A percentile compares a stretch with the other conserved stretches of the same genome.
Conservation (phyloP, 2,329 filamentous ascomycete genomes). For the Metarhizium album region DNA sequence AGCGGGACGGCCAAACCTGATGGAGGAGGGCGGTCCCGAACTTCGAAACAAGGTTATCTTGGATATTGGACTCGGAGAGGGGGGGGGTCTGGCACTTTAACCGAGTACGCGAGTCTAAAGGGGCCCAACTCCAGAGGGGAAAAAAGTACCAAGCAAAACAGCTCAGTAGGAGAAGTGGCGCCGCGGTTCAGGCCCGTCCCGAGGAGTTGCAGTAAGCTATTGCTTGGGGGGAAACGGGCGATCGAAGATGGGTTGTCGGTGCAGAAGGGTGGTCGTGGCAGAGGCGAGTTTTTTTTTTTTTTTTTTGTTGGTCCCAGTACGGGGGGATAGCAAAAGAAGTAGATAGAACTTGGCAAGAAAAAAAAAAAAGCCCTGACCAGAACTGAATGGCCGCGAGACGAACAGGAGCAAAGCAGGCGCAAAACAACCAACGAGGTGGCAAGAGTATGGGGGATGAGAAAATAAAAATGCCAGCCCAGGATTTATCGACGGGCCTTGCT, state of each 20-base stretch:
- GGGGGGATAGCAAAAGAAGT: background rate
- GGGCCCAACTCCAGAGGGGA: background rate
- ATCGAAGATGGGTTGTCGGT: background rate
- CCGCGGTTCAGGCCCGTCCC: conserved; percentile 3
- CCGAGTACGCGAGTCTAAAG: conserved; percentile 19
- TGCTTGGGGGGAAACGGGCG: background rate
- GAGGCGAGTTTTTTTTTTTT: background rate
- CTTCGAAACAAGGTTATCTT: conserved; percentile 31
- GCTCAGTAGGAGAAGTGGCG: background rate
- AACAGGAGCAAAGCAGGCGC: background rate
- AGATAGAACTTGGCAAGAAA: background rate
- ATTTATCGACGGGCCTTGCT: conserved; percentile 22
- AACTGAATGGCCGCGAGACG: background rate
- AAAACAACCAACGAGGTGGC: background rate
- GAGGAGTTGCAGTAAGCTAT: conserved; percentile 1
- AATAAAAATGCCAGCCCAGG: conserved; percentile 11
- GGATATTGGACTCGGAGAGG: conserved; percentile 18
- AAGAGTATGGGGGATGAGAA: conserved; percentile 1
- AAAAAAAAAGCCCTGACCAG: background rate
- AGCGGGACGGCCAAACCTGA: conserved; percentile 11
- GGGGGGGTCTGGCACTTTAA: conserved; percentile 10
- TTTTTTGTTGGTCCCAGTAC: background rate
- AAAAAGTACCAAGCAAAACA: background rate
- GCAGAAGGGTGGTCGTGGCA: background rate
- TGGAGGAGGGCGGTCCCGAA: conserved; percentile 22